A percentile compares a stretch with the other conserved stretches of the same genome.
These are phyloP conservation scores for Gyromitra esculenta DNA, from an alignment of 2,329 filamentous ascomycete genomes.

Conservation along the genomic window DNA sequence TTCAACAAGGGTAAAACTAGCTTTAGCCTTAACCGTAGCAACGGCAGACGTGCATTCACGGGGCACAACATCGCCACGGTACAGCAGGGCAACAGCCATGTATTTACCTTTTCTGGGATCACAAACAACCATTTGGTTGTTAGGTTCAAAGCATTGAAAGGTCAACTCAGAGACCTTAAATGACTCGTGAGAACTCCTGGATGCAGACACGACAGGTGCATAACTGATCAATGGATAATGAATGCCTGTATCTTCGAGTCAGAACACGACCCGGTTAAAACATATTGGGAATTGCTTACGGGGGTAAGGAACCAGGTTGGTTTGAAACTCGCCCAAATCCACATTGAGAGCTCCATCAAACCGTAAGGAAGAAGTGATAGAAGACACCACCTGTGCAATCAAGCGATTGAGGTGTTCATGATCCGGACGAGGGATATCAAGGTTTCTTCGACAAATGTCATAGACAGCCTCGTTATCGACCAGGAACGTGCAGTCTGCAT, in stretches of 20 bases:
- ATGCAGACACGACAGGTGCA: conserved; percentile 71
- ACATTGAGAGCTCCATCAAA: conserved; percentile 75
- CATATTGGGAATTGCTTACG: conserved; percentile 59
- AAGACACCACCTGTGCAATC: conserved; percentile 74
- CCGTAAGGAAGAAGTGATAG: conserved; percentile 72
- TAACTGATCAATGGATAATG: conserved; percentile 75
- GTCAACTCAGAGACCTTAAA: conserved; percentile 83
- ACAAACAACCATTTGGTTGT: conserved; percentile 76
- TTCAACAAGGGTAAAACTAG: conserved; percentile 73
- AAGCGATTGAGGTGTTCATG: conserved; percentile 74
- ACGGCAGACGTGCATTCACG: conserved; percentile 70
- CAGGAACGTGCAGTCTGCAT: conserved; percentile 74
- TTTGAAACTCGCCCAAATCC: conserved; percentile 75
- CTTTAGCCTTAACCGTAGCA: conserved; percentile 71
- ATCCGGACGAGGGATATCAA: conserved; percentile 72
- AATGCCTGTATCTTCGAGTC: conserved; percentile 61
- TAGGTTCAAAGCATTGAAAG: conserved; percentile 73
- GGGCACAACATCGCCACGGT: conserved; percentile 73
- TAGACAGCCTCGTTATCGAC: conserved; percentile 76
- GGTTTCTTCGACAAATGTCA: conserved; percentile 72
- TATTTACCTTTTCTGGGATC: conserved; percentile 74
- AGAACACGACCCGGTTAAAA: not conserved
- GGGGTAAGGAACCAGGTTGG: conserved; percentile 74
- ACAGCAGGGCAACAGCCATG: conserved; percentile 74
- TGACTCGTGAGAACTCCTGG: conserved; percentile 84